Evolutionary conservation across 768 basidiomycete genomes (phyloP), one percentile per base, ranked within the genome.

Genomic region (Coprinopsis marcescibilis): DNA sequence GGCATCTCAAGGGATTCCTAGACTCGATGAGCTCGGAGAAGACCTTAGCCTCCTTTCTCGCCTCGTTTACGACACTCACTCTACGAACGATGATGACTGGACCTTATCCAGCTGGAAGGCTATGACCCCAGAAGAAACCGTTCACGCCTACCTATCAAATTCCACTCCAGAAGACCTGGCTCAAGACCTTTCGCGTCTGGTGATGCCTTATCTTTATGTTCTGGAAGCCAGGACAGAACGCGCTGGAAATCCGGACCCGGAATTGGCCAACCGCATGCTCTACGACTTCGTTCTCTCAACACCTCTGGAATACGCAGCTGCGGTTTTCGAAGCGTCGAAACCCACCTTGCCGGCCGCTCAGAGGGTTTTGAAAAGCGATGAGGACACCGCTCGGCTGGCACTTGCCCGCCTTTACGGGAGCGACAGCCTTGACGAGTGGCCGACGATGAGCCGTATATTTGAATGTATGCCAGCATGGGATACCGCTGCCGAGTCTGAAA

Each of bases 401-500:
- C 78, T 98, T 11, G 85, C 93, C 5, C 85, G 84, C 56, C 65
- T 97, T 19, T 99, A 99, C 52, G 92, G 92, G 12, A 86, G 78
- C 55, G 75, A 81, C 49, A 76, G 76, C 46, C 65, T 83, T 26
- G 71, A 80, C 48, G 75, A 83, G 53, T 95, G 89, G 90, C 58
- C 80, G 1, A 81, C 71, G 3, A 97, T 96, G 93, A 89, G 85
- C 53, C 70, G 72, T 25, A 89, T 99, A 42, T 97, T 99, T 61
- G 95, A 99, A 60, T 99, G 94, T 60, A 73, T 98, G 25, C 95
- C 95, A 0, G 95, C 85, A 2, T 96, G 94, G 90, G 83, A 81
- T 47, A 69, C 81, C 34, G 52, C 70, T 3, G 61, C 62, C 33
- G 73, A 72, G n/a, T 76, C 73, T 32, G 78, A 83, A 38, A 73